phyloP scores from a whole-genome alignment of 768 basidiomycete species.

The Lenzites betulinus region DNA sequence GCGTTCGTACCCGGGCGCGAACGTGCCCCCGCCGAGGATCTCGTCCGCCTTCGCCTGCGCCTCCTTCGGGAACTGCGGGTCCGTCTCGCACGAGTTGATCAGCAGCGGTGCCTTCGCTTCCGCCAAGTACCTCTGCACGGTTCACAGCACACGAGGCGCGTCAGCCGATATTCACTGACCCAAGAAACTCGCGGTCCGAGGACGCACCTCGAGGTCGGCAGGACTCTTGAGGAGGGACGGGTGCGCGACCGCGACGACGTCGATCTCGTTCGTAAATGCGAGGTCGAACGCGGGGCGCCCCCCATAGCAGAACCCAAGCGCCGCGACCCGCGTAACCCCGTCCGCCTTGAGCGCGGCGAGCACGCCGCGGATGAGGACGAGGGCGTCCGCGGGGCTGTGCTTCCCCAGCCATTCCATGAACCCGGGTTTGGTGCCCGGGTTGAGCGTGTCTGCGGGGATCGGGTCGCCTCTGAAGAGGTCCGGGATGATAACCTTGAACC shows the following conservation, averaged over 20 bases:
- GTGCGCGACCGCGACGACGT: constrained; percentile 54
- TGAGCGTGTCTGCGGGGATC: constrained; percentile 26
- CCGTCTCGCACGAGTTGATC: constrained; percentile 64
- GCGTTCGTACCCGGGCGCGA: constrained; percentile 41
- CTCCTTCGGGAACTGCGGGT: constrained; percentile 56
- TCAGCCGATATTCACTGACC: no score
- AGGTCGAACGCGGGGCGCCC: constrained; percentile 65
- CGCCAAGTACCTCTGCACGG: constrained; percentile 45
- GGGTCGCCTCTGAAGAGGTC: constrained; percentile 43
- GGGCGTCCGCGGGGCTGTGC: constrained; percentile 31
- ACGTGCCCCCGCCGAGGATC: constrained; percentile 42
- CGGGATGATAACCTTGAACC: constrained; percentile 39
- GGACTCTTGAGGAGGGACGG: constrained; percentile 63
- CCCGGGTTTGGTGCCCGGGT: constrained; percentile 28
- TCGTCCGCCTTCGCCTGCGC: constrained; percentile 36
- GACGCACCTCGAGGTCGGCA: constrained; percentile 58
- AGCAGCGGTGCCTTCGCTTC: constrained; percentile 57
- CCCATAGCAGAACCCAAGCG: constrained; percentile 72
- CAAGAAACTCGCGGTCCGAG: no score
- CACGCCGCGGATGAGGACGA: constrained; percentile 54
- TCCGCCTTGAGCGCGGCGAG: constrained; percentile 55
- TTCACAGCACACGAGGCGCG: no score
- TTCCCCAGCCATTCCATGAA: constrained; percentile 36
- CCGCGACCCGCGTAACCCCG: constrained; percentile 60
- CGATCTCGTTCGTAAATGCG: constrained; percentile 54